Evolutionary conservation across 1,139 yeast genomes (phyloP).

Genomic region (Candida freyschussii): DNA sequence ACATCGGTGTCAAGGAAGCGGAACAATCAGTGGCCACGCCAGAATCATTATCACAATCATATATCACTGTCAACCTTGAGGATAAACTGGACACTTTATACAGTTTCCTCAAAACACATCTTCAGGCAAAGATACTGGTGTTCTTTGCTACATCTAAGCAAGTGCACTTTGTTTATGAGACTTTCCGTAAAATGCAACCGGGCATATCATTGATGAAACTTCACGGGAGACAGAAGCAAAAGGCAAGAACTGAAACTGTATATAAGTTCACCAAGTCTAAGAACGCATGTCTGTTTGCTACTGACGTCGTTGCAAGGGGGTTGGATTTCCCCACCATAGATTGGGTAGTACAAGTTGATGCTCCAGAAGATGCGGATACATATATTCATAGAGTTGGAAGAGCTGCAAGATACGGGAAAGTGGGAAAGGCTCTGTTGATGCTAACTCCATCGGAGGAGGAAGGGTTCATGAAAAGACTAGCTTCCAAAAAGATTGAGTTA

Average conservation of each 20-base stretch:
- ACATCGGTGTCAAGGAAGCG: slow-evolving; percentile 55
- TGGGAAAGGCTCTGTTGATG: slow-evolving; percentile 81
- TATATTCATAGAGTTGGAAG: slow-evolving; percentile 97
- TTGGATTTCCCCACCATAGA: slow-evolving; percentile 95
- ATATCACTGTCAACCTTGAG: slow-evolving; percentile 62
- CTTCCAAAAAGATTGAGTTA: slow-evolving; percentile 46
- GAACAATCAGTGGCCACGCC: slow-evolving; percentile 64
- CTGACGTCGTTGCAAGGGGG: slow-evolving; percentile 97
- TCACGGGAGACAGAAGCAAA: slow-evolving; percentile 94
- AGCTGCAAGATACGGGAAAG: slow-evolving; percentile 88
- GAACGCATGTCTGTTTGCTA: slow-evolving; percentile 85
- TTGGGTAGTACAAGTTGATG: slow-evolving; percentile 95
- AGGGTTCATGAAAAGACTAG: slow-evolving; percentile 64
- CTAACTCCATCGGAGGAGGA: slow-evolving; percentile 80
- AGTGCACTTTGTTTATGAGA: slow-evolving; percentile 89
- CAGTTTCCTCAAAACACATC: slow-evolving; percentile 86
- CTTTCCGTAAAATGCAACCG: slow-evolving; percentile 88
- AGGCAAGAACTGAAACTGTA: slow-evolving; percentile 86
- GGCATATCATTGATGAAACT: slow-evolving; percentile 90
- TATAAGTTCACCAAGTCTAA: slow-evolving; percentile 81
- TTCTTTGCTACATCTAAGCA: slow-evolving; percentile 92
- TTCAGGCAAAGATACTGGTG: slow-evolving; percentile 79
- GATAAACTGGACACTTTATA: slow-evolving; percentile 84
- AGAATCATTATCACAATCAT: slow-evolving; percentile 76
- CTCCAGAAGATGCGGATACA: slow-evolving; percentile 94